Conservation (phyloP, 2,329 filamentous ascomycete species). For the Dothiorella sarmentorum region DNA sequence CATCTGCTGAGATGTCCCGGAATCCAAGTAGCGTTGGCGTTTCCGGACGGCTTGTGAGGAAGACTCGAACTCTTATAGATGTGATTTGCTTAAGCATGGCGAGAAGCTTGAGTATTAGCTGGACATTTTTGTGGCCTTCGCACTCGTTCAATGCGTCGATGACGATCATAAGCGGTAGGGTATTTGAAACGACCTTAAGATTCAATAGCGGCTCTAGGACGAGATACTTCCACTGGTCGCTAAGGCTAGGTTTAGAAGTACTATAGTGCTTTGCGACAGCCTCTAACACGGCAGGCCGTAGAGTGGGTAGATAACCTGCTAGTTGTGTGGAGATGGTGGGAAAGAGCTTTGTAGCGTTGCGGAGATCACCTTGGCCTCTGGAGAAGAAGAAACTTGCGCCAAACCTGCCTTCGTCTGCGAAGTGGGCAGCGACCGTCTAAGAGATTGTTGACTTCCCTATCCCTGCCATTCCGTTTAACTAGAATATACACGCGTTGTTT, state of each 20-base stretch:
- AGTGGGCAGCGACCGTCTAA: slow-evolving; percentile 27
- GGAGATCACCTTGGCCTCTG: slow-evolving; percentile 20
- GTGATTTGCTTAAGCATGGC: background rate
- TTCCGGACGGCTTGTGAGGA: background rate
- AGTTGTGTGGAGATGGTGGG: slow-evolving; percentile 25
- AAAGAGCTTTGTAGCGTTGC: slow-evolving; percentile 20
- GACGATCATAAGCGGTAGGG: slow-evolving; percentile 8
- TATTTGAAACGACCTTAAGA: slow-evolving; percentile 10
- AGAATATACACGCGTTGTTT: slow-evolving; percentile 28
- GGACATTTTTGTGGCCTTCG: background rate
- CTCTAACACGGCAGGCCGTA: slow-evolving; percentile 18
- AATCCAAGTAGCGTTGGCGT: background rate
- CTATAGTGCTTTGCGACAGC: slow-evolving; percentile 19
- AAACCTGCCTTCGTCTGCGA: slow-evolving; percentile 10
- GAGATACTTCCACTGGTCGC: slow-evolving; percentile 24
- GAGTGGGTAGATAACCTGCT: slow-evolving; percentile 14
- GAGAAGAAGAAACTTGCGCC: slow-evolving; percentile 27
- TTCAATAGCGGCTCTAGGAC: slow-evolving; percentile 19
- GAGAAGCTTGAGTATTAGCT: background rate
- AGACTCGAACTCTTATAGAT: background rate
- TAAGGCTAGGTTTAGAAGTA: slow-evolving; percentile 20
- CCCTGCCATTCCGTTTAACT: slow-evolving; percentile 32
- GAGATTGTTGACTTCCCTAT: slow-evolving; percentile 35
- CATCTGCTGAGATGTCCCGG: background rate
- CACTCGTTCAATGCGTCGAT: slow-evolving; percentile 22